Base-by-base conservation (phyloP, 495 filamentous ascomycete species). In the Lasiosphaeria miniovina region DNA sequence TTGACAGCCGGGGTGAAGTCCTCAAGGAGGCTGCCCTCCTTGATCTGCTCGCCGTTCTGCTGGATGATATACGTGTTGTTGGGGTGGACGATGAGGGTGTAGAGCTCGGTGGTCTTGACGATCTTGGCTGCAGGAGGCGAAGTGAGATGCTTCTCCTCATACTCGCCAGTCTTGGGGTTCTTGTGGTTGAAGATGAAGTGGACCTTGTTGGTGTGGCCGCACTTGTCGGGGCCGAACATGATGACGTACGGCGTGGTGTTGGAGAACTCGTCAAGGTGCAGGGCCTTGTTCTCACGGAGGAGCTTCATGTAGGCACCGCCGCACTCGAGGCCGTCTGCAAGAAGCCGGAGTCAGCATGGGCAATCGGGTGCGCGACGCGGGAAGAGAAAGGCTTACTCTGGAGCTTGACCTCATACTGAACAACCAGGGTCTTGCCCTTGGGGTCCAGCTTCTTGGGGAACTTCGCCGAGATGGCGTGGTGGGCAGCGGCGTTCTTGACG, bases 141-240 rank as follows among this genome's bases (percentile, higher is more conserved):
- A 74, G 84, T 89, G 55, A 98, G 83, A 80, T 99, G 95, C 86
- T 99, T 99, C 89, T 99, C 95, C 84, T 98, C 94, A 68, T 99
- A 99, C 77, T 97, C 93, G 76, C 94, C 93, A 52, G 91, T 97
- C 89, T 96, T 98, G 69, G 95, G 95, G 86, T 98, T 99, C 89
- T 98, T 99, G 90, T 98, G 95, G 74, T 94, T 93, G 88, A 99
- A 95, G 77, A 99, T 99, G 80, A 99, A 96, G 84, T 99, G 95
- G 58, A 99, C 90, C 88, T 98, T 98, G 86, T 99, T 99, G 74
- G 91, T 98, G 70, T 90, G 85, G 77, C 94, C 95, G 75, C 95
- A 99, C 87, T 97, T 99, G 81, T 99, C 95, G 69, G 95, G 95
- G 65, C 95, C 95, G 75, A 99, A 99, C 95, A 98, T 98, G 81